Conservation (phyloP, 2,329 filamentous ascomycete species). For the Emergomyces africanus region DNA sequence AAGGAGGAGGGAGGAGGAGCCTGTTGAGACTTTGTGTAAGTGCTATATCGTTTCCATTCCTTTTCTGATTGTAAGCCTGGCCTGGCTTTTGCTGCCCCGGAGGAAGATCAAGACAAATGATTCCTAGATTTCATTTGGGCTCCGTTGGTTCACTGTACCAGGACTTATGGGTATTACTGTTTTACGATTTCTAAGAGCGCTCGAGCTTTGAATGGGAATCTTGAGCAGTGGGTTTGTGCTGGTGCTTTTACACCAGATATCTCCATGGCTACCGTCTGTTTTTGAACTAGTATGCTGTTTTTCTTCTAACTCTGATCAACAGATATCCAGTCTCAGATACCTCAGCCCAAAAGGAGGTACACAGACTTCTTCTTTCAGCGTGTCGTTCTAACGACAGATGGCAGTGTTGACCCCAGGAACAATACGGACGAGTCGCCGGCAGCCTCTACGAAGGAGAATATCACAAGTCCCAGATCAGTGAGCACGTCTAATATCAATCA, state of each 20-base stretch:
- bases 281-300: background rate
- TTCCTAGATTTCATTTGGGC: background rate
- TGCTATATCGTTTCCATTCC: conserved; percentile 5
- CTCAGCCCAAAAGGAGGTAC: conserved; percentile 35
- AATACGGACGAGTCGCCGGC: conserved; percentile 6
- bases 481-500: conserved; percentile 8
- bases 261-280: too few species aligned
- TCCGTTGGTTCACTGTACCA: background rate
- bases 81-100: background rate
- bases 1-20: conserved; percentile 43
- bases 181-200: background rate
- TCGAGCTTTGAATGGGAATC: background rate
- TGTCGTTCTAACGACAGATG: conserved; percentile 19
- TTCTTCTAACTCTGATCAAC: conserved; percentile 3
- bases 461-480: background rate
- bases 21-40: conserved; percentile 42
- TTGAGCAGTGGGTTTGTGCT: background rate
- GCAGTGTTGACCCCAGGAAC: conserved; percentile 8
- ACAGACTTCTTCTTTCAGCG: conserved; percentile 37
- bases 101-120: background rate
- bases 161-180: background rate
- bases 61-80: background rate
- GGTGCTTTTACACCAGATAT: background rate
- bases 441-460: background rate
- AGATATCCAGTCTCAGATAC: conserved; percentile 35